Percentiles rank a stretch among this genome's conserved stretches.
Evolutionary conservation across 1,139 yeast genomes (phyloP).

Genomic region (Nakaseomyces glabratus): DNA sequence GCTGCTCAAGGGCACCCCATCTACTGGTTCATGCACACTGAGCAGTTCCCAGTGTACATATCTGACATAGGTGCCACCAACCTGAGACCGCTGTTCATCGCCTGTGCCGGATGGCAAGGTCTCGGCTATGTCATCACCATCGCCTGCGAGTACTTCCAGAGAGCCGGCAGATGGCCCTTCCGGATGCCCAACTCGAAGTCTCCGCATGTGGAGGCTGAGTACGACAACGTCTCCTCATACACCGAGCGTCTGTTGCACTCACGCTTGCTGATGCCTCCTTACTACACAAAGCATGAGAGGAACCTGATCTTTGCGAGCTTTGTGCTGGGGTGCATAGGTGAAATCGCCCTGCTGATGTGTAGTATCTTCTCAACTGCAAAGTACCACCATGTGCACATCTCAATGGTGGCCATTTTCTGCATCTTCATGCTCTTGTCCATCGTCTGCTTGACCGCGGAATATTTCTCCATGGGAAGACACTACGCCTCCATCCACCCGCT

Average conservation of each 20-base stretch:
- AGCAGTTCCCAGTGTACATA: slow-evolving; percentile 57
- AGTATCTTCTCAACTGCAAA: slow-evolving; percentile 61
- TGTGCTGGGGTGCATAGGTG: slow-evolving; percentile 49
- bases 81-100: slow-evolving; percentile 71
- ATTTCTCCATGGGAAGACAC: slow-evolving; percentile 52
- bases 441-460: slow-evolving; percentile 50
- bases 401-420: slow-evolving; percentile 69
- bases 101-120: slow-evolving; percentile 75
- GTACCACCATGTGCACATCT: slow-evolving; percentile 52
- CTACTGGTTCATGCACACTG: slow-evolving; percentile 45
- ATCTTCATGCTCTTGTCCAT: slow-evolving; percentile 60
- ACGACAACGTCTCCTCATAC: slow-evolving; percentile 9
- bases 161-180: slow-evolving; percentile 13
- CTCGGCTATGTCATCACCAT: slow-evolving; percentile 60
- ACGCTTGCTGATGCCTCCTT: slow-evolving; percentile 30
- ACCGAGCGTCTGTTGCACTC: slow-evolving; percentile 13
- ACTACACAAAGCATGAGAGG: slow-evolving; percentile 33
- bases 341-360: slow-evolving; percentile 66
- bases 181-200: slow-evolving; percentile 3
- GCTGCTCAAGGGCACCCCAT: slow-evolving; percentile 69
- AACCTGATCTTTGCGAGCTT: slow-evolving; percentile 32
- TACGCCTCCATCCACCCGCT: slow-evolving; percentile 33
- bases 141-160: slow-evolving; percentile 30
- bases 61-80: slow-evolving; percentile 83
- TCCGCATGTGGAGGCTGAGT: slow-evolving; percentile 11